Conservation (phyloP, 1,139 yeast genomes). For the Arxiozyma slooffiae region DNA sequence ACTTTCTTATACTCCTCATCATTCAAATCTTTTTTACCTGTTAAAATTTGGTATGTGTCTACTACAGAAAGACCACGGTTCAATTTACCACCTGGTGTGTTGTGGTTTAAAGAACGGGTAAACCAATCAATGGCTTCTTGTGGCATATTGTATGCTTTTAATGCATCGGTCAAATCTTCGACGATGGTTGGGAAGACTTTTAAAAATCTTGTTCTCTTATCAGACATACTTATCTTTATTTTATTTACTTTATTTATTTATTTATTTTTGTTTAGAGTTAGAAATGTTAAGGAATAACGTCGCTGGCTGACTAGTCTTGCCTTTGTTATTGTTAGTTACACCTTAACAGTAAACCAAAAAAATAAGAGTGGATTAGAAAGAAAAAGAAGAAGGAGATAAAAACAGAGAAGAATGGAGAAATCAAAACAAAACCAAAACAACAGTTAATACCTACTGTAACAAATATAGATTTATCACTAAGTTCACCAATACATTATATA, state of each 20-base stretch:
- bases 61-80: conserved; percentile 94
- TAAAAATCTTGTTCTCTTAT: conserved; percentile 51
- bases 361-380: too few species aligned
- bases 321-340: too few species aligned
- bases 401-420: not conserved
- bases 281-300: too few species aligned
- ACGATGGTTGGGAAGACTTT: conserved; percentile 70
- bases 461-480: too few species aligned
- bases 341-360: too few species aligned
- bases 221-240: not conserved
- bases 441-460: too few species aligned
- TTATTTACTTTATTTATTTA: not conserved
- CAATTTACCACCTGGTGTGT: conserved; percentile 93
- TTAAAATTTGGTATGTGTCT: conserved; percentile 79
- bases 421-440: not conserved
- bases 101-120: conserved; percentile 62
- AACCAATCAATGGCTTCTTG: conserved; percentile 84
- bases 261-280: not conserved
- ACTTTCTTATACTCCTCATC: conserved; percentile 70
- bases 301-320: not conserved
- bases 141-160: conserved; percentile 70
- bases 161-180: conserved; percentile 56
- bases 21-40: conserved; percentile 48
- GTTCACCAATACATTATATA: too few species aligned
- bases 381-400: too few species aligned